These are phyloP conservation scores for Nakazawaea ambrosiae DNA, from an alignment of 805 yeast genomes.

Conservation along the genomic window DNA sequence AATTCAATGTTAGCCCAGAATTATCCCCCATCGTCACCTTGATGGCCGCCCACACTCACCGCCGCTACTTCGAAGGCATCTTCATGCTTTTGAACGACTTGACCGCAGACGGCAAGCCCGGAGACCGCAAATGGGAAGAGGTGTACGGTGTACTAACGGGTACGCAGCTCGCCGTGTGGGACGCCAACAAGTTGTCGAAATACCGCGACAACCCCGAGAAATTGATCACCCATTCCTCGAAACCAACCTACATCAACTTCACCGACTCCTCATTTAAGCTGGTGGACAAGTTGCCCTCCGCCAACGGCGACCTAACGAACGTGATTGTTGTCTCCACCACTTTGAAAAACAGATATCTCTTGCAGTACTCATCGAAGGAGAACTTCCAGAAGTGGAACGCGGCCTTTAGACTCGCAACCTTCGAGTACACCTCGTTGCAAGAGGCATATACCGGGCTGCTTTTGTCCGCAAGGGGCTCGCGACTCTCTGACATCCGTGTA, in stretches of 20 bases:
- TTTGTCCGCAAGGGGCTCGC: slow-evolving; percentile 83
- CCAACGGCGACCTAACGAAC: slow-evolving; percentile 62
- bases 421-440: slow-evolving; percentile 78
- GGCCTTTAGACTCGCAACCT: slow-evolving; percentile 73
- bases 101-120: slow-evolving; percentile 80
- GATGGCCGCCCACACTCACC: slow-evolving; percentile 64
- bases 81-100: slow-evolving; percentile 68
- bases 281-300: slow-evolving; percentile 53
- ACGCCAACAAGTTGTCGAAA: slow-evolving; percentile 57
- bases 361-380: slow-evolving; percentile 66
- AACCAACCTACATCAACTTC: slow-evolving; percentile 84
- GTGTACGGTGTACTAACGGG: slow-evolving; percentile 91
- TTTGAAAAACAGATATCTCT: slow-evolving; percentile 75
- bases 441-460: slow-evolving; percentile 97
- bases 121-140: slow-evolving; percentile 82
- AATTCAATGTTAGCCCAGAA: slow-evolving; percentile 28
- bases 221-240: slow-evolving; percentile 51
- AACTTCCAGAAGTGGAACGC: slow-evolving; percentile 73
- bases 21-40: slow-evolving; percentile 67
- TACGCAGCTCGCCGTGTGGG: slow-evolving; percentile 90
- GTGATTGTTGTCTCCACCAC: slow-evolving; percentile 91
- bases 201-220: slow-evolving; percentile 40
- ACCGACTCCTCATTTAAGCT: slow-evolving; percentile 85
- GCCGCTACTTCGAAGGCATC: slow-evolving; percentile 71
- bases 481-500: slow-evolving; percentile 79